Base-by-base conservation (phyloP, 345 rosid species). In the Acer saccharum region DNA sequence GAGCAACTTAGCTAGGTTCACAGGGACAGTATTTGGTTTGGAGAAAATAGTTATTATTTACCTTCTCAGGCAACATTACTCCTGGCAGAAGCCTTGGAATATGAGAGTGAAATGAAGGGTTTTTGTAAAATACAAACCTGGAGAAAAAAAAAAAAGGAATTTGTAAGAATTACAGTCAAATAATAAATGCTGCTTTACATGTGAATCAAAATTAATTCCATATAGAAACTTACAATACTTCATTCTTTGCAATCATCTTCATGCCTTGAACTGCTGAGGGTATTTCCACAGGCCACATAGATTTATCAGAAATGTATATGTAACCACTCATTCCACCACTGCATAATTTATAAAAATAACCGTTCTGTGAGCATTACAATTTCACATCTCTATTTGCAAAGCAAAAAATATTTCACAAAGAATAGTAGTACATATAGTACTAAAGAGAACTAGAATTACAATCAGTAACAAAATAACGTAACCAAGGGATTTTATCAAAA, bases 251-350 rank as follows among this genome's bases (percentile, higher is more conserved):
- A 69, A 78, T 73, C 69, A 18, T 70, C 48, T 55, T 61, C 81
- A 68, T 60, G 72, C 78, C 50, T 35, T 68, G 65, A 54, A 81
- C 55, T 7, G 81, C 78, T n/a, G 84, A 81, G 17, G 1, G 27
- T 16, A 81, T 23, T 74, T 73, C 77, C 20, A 6, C 62, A 23
- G 81, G 84, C 41, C 68, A 32, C 7, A 20, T 48, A 27, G 65
- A 46, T 46, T 65, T 57, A 55, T 69, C 76, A 57, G 71, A 50
- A 44, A 74, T 13, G 23, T 25, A 69, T 27, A 78, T 35, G 50
- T 62, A 77, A 69, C 84, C 84, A 62, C 78, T 81, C 84, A 81
- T 81, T 23, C 84, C 81, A 69, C 72, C 81, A 62, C 84, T 81
- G 50, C 50, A 64, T 46, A 16, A 68, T 79, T 79, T 54, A 20